phyloP scores from a whole-genome alignment of 2,329 filamentous ascomycete genomes.

The Zymoseptoria ardabiliae region DNA sequence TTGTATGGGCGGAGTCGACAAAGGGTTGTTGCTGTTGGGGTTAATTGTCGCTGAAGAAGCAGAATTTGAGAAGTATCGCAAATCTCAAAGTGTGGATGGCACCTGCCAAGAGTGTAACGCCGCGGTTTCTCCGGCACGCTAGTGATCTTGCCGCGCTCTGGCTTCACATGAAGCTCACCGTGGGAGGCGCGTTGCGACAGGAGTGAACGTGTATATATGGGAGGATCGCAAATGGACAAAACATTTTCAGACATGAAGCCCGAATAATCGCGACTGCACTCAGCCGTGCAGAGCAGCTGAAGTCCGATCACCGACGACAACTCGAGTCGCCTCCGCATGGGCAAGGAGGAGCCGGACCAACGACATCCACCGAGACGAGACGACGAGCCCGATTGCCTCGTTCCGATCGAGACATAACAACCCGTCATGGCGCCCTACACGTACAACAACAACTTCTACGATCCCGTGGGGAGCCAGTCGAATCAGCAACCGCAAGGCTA shows the following conservation, averaged over 20 bases:
- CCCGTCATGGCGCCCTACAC: slow-evolving; percentile 24
- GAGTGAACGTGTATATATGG: background rate
- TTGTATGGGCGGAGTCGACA: slow-evolving; percentile 5
- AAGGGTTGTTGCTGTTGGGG: slow-evolving; percentile 10
- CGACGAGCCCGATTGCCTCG: background rate
- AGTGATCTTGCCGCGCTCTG: background rate
- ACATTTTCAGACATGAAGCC: background rate
- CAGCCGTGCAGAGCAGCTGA: background rate
- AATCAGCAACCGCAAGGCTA: slow-evolving; percentile 19
- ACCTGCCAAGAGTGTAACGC: background rate
- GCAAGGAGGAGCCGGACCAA: background rate
- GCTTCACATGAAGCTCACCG: background rate
- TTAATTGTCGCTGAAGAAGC: slow-evolving; percentile 14
- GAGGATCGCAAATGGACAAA: background rate
- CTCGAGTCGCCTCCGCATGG: background rate
- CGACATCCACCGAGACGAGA: background rate
- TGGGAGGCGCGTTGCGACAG: background rate
- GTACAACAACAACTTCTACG: slow-evolving; percentile 24
- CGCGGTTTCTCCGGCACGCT: background rate
- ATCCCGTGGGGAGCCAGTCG: slow-evolving; percentile 27
- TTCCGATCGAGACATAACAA: background rate
- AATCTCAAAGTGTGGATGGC: background rate
- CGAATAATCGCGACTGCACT: background rate
- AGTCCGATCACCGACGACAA: background rate
- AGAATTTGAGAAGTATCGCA: slow-evolving; percentile 3